Evolutionary conservation across 1,284 basidiomycete species (phyloP).

Genomic region (Fomes fomentarius): DNA sequence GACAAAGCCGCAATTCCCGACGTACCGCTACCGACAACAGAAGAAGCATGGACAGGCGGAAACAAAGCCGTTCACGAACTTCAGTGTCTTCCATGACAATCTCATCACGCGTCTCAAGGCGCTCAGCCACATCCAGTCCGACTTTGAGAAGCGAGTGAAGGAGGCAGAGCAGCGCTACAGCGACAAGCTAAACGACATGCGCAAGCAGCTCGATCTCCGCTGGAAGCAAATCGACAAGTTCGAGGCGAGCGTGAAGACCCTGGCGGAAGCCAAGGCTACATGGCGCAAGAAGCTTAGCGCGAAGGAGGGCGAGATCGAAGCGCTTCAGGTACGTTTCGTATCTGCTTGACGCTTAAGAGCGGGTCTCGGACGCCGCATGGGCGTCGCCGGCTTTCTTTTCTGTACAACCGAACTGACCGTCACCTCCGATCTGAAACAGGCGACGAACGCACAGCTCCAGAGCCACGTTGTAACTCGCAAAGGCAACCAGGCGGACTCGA

Average conservation of each 20-base stretch:
- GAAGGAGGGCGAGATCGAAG: conserved; percentile 91
- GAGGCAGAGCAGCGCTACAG: conserved; percentile 75
- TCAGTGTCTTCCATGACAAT: conserved; percentile 92
- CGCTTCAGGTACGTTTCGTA: conserved; percentile 62
- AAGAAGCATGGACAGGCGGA: conserved; percentile 76
- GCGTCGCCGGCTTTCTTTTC: not conserved
- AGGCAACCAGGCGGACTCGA: conserved; percentile 66
- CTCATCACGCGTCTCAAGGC: conserved; percentile 87
- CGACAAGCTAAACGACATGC: conserved; percentile 79
- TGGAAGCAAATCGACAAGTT: conserved; percentile 96
- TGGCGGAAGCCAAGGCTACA: conserved; percentile 81
- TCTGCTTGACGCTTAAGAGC: not conserved
- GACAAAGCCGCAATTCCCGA: too few relatives aligned
- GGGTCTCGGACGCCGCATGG: too few relatives aligned
- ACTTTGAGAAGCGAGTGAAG: conserved; percentile 88
- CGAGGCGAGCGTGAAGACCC: conserved; percentile 84
- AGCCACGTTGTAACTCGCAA: conserved; percentile 75
- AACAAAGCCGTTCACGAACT: conserved; percentile 92
- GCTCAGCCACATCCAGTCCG: conserved; percentile 80
- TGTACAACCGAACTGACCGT: not conserved
- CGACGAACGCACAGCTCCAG: conserved; percentile 77
- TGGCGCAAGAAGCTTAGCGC: conserved; percentile 85
- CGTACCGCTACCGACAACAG: conserved; percentile 38
- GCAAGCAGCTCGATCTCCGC: conserved; percentile 85
- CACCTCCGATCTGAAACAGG: conserved; percentile 41